These are phyloP conservation scores for Fonsecaea multimorphosa DNA, from an alignment of 2,329 filamentous ascomycete species.

Conservation along the genomic window DNA sequence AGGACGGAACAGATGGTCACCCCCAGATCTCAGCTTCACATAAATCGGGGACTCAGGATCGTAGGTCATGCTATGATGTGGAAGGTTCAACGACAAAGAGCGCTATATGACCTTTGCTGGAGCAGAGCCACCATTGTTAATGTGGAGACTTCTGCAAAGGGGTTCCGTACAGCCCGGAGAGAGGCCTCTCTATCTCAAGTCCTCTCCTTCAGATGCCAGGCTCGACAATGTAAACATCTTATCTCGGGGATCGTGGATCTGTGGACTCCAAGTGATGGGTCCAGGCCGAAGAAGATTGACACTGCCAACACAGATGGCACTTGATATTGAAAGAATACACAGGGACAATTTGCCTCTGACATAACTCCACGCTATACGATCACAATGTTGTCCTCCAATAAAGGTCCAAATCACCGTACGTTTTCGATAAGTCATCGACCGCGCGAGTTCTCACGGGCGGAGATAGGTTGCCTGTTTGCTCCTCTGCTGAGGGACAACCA, in stretches of 20 bases:
- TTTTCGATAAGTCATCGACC: no score
- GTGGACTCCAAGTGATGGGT: not conserved
- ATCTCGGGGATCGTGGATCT: no score
- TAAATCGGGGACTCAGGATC: not conserved
- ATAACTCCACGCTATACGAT: no score
- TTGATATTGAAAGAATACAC: no score
- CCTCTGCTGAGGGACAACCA: no score
- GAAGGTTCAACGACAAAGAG: not conserved
- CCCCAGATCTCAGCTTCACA: no score
- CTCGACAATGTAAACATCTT: not conserved
- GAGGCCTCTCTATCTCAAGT: not conserved
- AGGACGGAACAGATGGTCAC: no score
- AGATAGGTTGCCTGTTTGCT: no score
- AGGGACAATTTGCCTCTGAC: no score
- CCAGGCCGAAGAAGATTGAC: not conserved
- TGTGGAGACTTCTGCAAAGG: not conserved
- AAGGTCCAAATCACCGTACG: no score
- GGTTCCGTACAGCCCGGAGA: not conserved
- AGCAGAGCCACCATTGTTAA: not conserved
- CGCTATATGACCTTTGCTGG: not conserved
- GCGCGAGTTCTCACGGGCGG: no score
- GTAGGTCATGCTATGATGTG: not conserved
- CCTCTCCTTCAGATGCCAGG: not conserved
- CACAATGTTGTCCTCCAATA: no score
- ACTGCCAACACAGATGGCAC: not conserved